Conservation (phyloP, 805 yeast genomes). For the Zygosaccharomyces bailii region DNA sequence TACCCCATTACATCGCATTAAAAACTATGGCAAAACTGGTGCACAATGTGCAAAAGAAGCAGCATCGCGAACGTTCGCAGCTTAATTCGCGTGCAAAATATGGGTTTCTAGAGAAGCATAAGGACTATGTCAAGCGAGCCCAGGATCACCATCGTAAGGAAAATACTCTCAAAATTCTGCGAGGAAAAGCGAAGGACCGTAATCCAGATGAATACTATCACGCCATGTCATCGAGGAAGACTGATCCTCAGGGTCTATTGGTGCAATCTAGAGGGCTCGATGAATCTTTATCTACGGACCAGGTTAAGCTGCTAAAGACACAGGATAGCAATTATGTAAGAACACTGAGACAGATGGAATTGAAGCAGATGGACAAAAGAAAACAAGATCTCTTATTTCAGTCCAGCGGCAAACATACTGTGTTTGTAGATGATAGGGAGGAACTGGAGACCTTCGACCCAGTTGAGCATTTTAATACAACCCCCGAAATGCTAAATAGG, state of each 20-base stretch:
- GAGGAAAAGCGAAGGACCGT: conserved; percentile 64
- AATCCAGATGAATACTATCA: conserved; percentile 97
- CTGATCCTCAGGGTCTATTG: conserved; percentile 68
- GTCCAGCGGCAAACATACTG: conserved; percentile 73
- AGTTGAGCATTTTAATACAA: conserved; percentile 67
- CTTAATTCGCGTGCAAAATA: conserved; percentile 64
- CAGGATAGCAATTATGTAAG: conserved; percentile 88
- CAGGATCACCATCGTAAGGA: conserved; percentile 58
- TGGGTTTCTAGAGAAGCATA: conserved; percentile 92
- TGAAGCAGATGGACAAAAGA: conserved; percentile 55
- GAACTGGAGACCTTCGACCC: conserved; percentile 60
- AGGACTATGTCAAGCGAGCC: conserved; percentile 74
- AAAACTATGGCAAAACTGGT: conserved; percentile 68
- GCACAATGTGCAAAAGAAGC: conserved; percentile 92
- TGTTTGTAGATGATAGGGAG: conserved; percentile 67
- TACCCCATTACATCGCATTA: neutral
- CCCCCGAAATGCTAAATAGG: conserved; percentile 53
- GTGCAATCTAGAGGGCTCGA: conserved; percentile 57
- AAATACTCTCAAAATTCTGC: conserved; percentile 61
- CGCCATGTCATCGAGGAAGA: conserved; percentile 72
- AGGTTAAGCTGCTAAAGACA: conserved; percentile 77
- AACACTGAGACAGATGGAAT: conserved; percentile 69
- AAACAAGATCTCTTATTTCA: conserved; percentile 46
- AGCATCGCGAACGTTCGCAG: conserved; percentile 92
- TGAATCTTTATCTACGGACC: conserved; percentile 62